Percentiles rank a stretch among this genome's conserved stretches.
These are phyloP conservation scores for Cystofilobasidium ferigula DNA, from an alignment of 768 basidiomycete species.

Conservation along the genomic window DNA sequence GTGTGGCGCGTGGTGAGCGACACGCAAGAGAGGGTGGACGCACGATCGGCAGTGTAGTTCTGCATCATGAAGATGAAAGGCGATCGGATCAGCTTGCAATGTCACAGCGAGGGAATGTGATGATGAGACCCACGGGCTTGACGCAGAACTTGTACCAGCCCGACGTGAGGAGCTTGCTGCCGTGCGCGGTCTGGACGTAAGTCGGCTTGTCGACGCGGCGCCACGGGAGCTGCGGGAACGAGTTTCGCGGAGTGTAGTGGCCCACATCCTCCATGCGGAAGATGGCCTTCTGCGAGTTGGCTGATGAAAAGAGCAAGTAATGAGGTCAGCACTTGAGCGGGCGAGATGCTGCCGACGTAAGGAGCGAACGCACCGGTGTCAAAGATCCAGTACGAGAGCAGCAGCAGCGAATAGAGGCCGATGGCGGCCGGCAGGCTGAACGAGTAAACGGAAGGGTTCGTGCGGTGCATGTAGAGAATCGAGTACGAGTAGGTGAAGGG, in stretches of 20 bases:
- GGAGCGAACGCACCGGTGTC: conserved; percentile 70
- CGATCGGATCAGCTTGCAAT: neutral
- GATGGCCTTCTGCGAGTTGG: conserved; percentile 31
- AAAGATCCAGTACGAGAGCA: conserved; percentile 47
- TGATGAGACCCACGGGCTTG: conserved; percentile 62
- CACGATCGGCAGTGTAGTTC: conserved; percentile 79
- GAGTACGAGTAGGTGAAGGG: conserved; percentile 83
- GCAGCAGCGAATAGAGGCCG: conserved; percentile 48
- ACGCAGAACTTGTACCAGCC: conserved; percentile 53
- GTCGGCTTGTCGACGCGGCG: conserved; percentile 72
- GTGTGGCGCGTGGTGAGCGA: neutral
- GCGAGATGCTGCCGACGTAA: neutral
- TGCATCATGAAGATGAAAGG: conserved; percentile 32
- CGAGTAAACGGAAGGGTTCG: conserved; percentile 72
- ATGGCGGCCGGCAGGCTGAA: conserved; percentile 70
- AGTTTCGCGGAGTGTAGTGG: conserved; percentile 67
- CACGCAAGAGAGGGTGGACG: neutral
- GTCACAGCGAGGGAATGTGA: neutral
- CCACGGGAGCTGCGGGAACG: conserved; percentile 88
- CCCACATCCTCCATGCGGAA: conserved; percentile 97
- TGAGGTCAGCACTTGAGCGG: neutral
- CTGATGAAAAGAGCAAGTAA: neutral
- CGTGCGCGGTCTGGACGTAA: conserved; percentile 86
- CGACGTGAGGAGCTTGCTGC: conserved; percentile 78
- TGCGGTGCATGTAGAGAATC: conserved; percentile 93